Evolutionary conservation across 345 rosid species (phyloP), one percentile per base, ranked within the genome.

Genomic region (Salix viminalis): DNA sequence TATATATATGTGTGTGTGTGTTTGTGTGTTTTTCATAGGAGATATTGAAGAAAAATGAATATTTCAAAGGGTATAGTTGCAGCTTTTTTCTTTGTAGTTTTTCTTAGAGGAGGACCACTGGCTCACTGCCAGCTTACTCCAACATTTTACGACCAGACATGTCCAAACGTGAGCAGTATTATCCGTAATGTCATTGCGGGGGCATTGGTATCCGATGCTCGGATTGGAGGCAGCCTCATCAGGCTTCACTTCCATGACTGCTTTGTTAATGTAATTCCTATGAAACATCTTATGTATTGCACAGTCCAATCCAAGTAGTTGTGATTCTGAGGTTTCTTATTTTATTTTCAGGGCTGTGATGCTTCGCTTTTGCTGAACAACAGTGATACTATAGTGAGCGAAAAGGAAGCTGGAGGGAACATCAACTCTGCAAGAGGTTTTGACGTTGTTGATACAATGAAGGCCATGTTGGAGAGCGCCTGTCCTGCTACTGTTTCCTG

Each of bases 401-500:
- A 75, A 26, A 75, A 75, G 12, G 65, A 67, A 8, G 65, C 72
- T 54, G 6, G 12, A 44, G 85, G 87, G 7, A 91, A 89, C 50
- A 84, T 77, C 56, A 91, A 91, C 46, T 91, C 95, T 2, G 81
- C 70, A 0, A 84, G 92, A 74, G 95, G 92, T 7, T 89, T 80
- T 30, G 58, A 85, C 0, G 90, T 88, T 28, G 77, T 89, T 26
- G 95, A 91, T 72, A 52, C n/a, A 46, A 89, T 89, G 87, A 91
- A 91, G 83, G 14, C 78, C 16, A 77, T 70, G 4, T 16, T 89
- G 72, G 95, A 71, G 72, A 12, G 23, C 13, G 44, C 48, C 56
- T 72, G 76, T 44, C 80, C 72, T 18, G 72, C 42, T 8, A 66
- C 75, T 36, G 76, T 72, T 72, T 78, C 80, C 23, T 78, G 79